Percentiles rank a stretch among this genome's conserved stretches.
These are phyloP conservation scores for Micromonas pusilla DNA, from an alignment of 139 green algal species.

Conservation along the genomic window DNA sequence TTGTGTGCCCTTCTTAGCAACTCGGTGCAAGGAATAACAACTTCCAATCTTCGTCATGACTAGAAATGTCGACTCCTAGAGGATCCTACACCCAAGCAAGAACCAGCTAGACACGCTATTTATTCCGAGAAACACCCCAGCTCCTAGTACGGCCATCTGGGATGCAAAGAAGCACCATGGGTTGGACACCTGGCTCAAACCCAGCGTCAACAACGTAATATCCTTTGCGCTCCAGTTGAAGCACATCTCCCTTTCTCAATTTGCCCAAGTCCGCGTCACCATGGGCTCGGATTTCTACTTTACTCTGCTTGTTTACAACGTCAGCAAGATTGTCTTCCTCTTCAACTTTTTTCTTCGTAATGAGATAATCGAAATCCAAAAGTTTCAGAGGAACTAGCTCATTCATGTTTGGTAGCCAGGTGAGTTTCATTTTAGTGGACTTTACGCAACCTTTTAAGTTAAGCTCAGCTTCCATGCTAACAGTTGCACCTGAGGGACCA, in stretches of 20 bases:
- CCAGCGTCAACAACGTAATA: constrained; percentile 92
- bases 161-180: constrained; percentile 85
- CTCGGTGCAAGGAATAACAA: too few relatives aligned
- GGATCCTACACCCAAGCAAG: too few relatives aligned
- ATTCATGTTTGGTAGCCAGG: constrained; percentile 73
- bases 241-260: constrained; percentile 82
- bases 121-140: neutral
- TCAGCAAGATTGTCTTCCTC: constrained; percentile 82
- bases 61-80: too few relatives aligned
- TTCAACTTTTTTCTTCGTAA: constrained; percentile 91
- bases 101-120: too few relatives aligned
- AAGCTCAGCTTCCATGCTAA: constrained; percentile 51
- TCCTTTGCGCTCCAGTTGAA: constrained; percentile 95
- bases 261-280: constrained; percentile 90
- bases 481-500: constrained; percentile 36
- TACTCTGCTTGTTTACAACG: constrained; percentile 47
- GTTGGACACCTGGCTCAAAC: constrained; percentile 42
- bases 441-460: constrained; percentile 87
- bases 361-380: constrained; percentile 86
- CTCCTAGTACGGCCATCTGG: constrained; percentile 69
- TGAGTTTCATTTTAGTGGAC: constrained; percentile 94
- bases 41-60: too few relatives aligned
- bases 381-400: constrained; percentile 49
- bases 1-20: too few relatives aligned
- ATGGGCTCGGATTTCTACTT: constrained; percentile 43